Evolutionary conservation across 179 eudicot species (phyloP).

Genomic region (Silene coronaria): DNA sequence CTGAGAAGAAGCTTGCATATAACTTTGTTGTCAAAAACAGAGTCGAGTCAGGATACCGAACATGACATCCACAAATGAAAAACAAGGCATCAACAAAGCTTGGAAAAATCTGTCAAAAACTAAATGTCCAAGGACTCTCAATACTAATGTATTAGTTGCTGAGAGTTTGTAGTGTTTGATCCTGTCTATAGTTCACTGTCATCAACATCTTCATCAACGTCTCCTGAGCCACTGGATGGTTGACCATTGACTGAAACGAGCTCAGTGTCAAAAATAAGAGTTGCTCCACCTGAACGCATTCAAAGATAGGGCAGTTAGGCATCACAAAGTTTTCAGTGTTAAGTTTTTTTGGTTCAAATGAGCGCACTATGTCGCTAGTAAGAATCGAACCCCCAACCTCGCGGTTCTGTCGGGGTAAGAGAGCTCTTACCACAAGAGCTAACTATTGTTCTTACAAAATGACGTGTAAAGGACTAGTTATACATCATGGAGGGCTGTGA

Average conservation of each 20-base stretch:
- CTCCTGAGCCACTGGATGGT: conserved; percentile 35
- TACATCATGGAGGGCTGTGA: too few relatives aligned
- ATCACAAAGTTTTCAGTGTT: not conserved
- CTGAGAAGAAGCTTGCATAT: not conserved
- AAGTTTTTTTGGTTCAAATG: too few relatives aligned
- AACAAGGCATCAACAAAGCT: not conserved
- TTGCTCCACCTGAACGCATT: conserved; percentile 79
- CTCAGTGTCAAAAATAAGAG: conserved; percentile 85
- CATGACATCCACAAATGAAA: not conserved
- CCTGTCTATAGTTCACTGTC: conserved; percentile 32
- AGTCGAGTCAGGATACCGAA: not conserved
- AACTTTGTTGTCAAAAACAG: not conserved
- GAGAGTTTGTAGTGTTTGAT: not conserved
- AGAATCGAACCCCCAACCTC: too few relatives aligned
- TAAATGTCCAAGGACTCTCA: not conserved
- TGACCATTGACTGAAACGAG: conserved; percentile 73
- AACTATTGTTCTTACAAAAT: not conserved
- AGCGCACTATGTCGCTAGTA: too few relatives aligned
- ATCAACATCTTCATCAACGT: conserved; percentile 22
- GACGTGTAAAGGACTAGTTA: too few relatives aligned
- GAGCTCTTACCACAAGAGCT: too few relatives aligned
- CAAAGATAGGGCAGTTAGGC: not conserved
- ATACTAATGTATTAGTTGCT: not conserved
- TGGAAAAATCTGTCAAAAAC: not conserved
- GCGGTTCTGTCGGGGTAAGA: too few relatives aligned